Conservation (phyloP, 306 rosid species). For the Quercus mongolica region DNA sequence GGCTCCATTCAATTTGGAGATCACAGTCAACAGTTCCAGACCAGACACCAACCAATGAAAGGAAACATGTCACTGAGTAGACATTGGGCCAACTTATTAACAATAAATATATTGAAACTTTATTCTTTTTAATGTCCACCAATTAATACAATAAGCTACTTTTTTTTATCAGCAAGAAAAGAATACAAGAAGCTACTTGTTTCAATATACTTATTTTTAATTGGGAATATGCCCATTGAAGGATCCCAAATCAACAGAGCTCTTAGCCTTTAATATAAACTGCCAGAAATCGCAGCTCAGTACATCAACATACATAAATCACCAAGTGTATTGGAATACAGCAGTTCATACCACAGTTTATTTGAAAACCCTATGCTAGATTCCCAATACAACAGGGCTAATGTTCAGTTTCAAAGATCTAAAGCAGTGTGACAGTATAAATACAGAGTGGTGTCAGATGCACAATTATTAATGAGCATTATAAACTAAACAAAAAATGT, state of each 20-base stretch:
- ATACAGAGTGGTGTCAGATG: background rate
- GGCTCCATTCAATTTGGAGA: background rate
- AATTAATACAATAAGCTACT: too few relatives aligned
- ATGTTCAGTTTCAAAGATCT: background rate
- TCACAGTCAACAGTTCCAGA: background rate
- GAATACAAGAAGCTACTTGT: too few relatives aligned
- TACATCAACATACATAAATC: background rate
- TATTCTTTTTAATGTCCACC: too few relatives aligned
- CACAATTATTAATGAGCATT: background rate
- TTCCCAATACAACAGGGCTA: background rate
- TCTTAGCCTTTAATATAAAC: too few relatives aligned
- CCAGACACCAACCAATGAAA: background rate
- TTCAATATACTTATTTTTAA: too few relatives aligned
- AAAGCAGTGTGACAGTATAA: background rate
- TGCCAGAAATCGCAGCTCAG: too few relatives aligned
- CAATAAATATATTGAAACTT: too few relatives aligned
- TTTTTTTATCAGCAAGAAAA: too few relatives aligned
- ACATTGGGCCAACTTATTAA: background rate
- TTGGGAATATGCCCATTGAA: too few relatives aligned
- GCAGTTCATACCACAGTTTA: background rate
- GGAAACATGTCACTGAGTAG: background rate
- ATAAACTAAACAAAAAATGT: conserved; percentile 1
- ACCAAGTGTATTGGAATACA: background rate
- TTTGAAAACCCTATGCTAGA: background rate
- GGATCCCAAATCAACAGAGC: too few relatives aligned